A percentile compares a stretch with the other conserved stretches of the same genome.
These are phyloP conservation scores for Solanum corneliomulleri DNA, from an alignment of 257 asterid species.

Conservation along the genomic window DNA sequence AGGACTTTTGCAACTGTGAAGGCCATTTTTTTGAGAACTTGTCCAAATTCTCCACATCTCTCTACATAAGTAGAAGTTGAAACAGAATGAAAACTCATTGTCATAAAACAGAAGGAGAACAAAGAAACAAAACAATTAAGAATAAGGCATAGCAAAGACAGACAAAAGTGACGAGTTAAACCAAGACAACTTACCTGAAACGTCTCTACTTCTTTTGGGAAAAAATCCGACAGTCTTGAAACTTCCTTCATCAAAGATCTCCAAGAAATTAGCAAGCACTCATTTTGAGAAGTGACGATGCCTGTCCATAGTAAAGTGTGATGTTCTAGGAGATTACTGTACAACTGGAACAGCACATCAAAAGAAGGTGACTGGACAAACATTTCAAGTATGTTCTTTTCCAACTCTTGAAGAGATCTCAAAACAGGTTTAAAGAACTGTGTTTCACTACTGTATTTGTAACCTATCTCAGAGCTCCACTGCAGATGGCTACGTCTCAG, in stretches of 20 bases:
- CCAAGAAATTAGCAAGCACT: constrained; percentile 41
- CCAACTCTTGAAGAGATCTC: constrained; percentile 39
- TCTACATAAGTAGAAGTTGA: constrained; percentile 20
- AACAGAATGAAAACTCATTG: background rate
- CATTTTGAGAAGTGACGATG: constrained; percentile 28
- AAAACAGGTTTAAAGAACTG: constrained; percentile 31
- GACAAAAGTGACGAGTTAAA: constrained; percentile 3
- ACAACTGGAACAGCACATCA: constrained; percentile 42
- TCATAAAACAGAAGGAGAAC: background rate
- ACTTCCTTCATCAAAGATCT: constrained; percentile 46
- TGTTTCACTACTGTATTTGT: constrained; percentile 6
- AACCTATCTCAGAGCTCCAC: constrained; percentile 49
- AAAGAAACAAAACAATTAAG: background rate
- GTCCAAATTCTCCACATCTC: constrained; percentile 28
- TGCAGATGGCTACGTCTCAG: constrained; percentile 69
- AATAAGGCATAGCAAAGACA: background rate
- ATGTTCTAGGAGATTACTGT: constrained; percentile 56
- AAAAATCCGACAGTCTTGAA: constrained; percentile 26
- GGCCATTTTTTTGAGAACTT: constrained; percentile 20
- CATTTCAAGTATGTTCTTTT: constrained; percentile 50
- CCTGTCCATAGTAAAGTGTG: constrained; percentile 68
- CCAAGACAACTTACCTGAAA: constrained; percentile 42
- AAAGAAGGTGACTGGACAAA: constrained; percentile 43
- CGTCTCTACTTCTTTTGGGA: constrained; percentile 43
- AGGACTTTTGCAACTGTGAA: constrained; percentile 42